Evolutionary conservation across 1,284 basidiomycete genomes (phyloP).

Genomic region (Rugosomyces carneus): DNA sequence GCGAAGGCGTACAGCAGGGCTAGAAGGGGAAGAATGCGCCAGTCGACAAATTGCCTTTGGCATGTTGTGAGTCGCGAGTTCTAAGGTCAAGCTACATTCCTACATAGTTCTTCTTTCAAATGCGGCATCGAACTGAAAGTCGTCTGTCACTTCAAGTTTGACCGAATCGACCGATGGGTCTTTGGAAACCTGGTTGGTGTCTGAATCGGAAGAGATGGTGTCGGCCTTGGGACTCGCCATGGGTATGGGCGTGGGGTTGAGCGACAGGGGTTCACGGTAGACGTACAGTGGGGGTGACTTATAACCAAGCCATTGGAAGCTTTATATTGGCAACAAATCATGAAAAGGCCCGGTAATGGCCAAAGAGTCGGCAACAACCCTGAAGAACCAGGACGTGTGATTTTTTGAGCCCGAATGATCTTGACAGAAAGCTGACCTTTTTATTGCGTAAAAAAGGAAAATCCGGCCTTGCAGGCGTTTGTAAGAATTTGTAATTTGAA

Average conservation of each 20-base stretch:
- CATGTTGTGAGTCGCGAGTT: constrained; percentile 1
- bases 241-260: not conserved
- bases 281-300: not conserved
- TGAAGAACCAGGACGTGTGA: constrained; percentile 15
- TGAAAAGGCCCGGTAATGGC: constrained; percentile 7
- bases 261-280: not conserved
- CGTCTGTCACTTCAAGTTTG: constrained; percentile 17
- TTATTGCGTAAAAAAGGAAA: constrained; percentile 9
- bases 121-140: constrained; percentile 10
- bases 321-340: constrained; percentile 16
- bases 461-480: constrained; percentile 3
- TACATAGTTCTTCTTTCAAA: constrained; percentile 35
- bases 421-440: constrained; percentile 14
- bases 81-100: constrained; percentile 4
- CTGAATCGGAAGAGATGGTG: constrained; percentile 12
- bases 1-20: constrained; percentile 35
- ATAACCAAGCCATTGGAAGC: constrained; percentile 4
- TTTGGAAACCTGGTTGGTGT: constrained; percentile 7
- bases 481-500: constrained; percentile 6
- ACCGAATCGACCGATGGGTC: constrained; percentile 15
- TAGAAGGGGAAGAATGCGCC: constrained; percentile 36
- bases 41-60: constrained; percentile 34
- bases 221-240: constrained; percentile 12
- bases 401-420: constrained; percentile 5
- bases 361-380: constrained; percentile 15